These are phyloP conservation scores for Globisporangium iwayamae DNA, from an alignment of 352 stramenopile genomes.

Conservation along the genomic window DNA sequence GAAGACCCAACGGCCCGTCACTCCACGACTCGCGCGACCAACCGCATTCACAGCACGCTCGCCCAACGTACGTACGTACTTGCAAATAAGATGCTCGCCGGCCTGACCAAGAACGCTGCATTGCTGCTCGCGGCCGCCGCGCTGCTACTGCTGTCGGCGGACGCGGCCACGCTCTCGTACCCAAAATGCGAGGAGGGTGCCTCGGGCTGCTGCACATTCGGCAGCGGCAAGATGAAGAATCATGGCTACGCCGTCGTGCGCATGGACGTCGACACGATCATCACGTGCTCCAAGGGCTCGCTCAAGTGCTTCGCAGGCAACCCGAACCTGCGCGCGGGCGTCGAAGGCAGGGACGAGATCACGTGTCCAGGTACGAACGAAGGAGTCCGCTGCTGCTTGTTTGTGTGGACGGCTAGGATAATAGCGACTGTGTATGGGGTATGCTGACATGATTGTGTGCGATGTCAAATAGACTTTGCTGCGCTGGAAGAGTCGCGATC, in stretches of 20 bases:
- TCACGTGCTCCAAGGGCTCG: constrained; percentile 53
- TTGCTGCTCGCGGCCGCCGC: constrained; percentile 24
- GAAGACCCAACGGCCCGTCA: not conserved
- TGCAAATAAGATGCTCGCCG: constrained; percentile 18
- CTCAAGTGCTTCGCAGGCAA: constrained; percentile 62
- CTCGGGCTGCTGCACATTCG: constrained; percentile 54
- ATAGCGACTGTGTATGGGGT: not conserved
- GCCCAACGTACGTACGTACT: not conserved
- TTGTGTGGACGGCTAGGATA: not conserved
- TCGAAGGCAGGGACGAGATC: constrained; percentile 33
- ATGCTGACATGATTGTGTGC: not conserved
- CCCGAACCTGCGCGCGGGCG: constrained; percentile 42
- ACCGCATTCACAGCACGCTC: not conserved
- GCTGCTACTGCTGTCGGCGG: constrained; percentile 19
- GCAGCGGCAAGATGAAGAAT: constrained; percentile 49
- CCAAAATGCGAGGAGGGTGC: constrained; percentile 39
- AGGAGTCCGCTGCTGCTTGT: not conserved
- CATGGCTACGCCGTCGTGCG: constrained; percentile 54
- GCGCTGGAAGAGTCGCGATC: constrained; percentile 58
- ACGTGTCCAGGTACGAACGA: constrained; percentile 41
- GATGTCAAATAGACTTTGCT: constrained; percentile 38
- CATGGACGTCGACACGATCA: constrained; percentile 46
- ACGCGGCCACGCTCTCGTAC: constrained; percentile 34
- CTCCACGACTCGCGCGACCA: constrained; percentile 6
- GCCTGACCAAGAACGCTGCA: constrained; percentile 22